Conservation (phyloP, 2,329 filamentous ascomycete genomes). For the Herpomyces periplanetae region DNA sequence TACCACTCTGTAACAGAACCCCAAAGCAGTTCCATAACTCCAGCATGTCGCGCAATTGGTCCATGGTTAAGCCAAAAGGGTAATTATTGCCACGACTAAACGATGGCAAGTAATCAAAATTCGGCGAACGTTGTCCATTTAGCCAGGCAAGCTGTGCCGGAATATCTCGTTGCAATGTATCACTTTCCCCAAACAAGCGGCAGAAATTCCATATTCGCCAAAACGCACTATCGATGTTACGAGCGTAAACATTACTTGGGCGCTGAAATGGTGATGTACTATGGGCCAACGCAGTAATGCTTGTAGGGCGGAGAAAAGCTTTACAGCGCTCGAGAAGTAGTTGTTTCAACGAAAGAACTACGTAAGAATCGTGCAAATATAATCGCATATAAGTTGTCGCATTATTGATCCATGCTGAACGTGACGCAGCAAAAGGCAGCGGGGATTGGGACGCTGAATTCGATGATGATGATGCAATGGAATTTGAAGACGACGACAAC, state of each 20-base stretch:
- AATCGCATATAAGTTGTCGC: constrained; percentile 13
- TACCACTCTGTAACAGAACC: constrained; percentile 15
- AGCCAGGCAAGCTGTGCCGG: constrained; percentile 21
- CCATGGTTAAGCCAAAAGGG: constrained; percentile 12
- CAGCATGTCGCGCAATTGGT: constrained; percentile 20
- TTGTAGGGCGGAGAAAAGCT: constrained; percentile 16
- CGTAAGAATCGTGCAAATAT: constrained; percentile 13
- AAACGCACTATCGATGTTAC: constrained; percentile 19
- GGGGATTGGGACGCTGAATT: too few relatives aligned
- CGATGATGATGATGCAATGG: too few relatives aligned
- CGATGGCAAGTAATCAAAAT: too few relatives aligned
- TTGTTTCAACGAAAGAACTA: constrained; percentile 14
- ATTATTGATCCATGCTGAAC: too few relatives aligned
- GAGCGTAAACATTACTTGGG: too few relatives aligned
- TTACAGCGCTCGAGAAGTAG: constrained; percentile 16
- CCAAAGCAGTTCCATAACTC: constrained; percentile 21
- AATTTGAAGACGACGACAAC: too few relatives aligned
- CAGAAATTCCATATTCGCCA: constrained; percentile 27
- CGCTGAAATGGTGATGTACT: too few relatives aligned
- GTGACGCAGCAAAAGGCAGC: too few relatives aligned
- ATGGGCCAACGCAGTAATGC: constrained; percentile 13
- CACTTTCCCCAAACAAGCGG: constrained; percentile 18
- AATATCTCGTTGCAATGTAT: constrained; percentile 17
- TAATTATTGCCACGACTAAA: constrained; percentile 19
- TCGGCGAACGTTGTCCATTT: too few relatives aligned